Evolutionary conservation across 148 eudicot species (phyloP), one percentile per base, ranked within the genome.

Genomic region (Dianthus caryophyllus): DNA sequence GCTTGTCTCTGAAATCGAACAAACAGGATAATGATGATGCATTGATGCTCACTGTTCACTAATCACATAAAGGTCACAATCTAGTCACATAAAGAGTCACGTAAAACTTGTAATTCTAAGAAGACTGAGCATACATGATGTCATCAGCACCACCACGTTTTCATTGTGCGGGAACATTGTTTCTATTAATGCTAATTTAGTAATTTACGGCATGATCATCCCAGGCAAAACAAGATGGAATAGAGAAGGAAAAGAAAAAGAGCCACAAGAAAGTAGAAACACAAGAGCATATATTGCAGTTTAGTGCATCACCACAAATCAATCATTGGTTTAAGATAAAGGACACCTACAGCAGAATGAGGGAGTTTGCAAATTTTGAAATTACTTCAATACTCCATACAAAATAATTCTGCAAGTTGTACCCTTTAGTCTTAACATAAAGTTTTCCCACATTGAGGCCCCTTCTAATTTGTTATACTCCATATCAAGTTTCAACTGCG

Each of bases 1-100:
- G 84, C 68, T 88, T 94, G 75, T 94, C 89, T 60, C 99, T 94
- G 87, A 17, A 43, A 29, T n/a, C 18, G 27, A 55, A 55, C 21
- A n/a, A 78, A 43, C 12, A 47, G 5, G 41, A 36, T 61, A 46
- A 48, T 44, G 44, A 39, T 36, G 53, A 44, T n/a, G n/a, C n/a
- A n/a, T n/a, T n/a, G n/a, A n/a, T n/a, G n/a, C n/a, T n/a, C n/a
- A n/a, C n/a, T n/a, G n/a, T n/a, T 33, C 49, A 75, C 53, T 47
- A 60, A 75, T 44, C 8, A 47, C 14, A n/a, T n/a, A n/a, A n/a
- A n/a, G n/a, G n/a, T n/a, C n/a, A n/a, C n/a, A n/a, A n/a, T n/a
- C n/a, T n/a, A n/a, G n/a, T n/a, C n/a, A n/a, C n/a, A 21, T 29
- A 54, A n/a, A 48, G 9, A n/a, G 14, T 16, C 20, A 2, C 29